A percentile compares a stretch with the other conserved stretches of the same genome.
Evolutionary conservation across 257 asterid genomes (phyloP).

Genomic region (Forsythia viridissima): DNA sequence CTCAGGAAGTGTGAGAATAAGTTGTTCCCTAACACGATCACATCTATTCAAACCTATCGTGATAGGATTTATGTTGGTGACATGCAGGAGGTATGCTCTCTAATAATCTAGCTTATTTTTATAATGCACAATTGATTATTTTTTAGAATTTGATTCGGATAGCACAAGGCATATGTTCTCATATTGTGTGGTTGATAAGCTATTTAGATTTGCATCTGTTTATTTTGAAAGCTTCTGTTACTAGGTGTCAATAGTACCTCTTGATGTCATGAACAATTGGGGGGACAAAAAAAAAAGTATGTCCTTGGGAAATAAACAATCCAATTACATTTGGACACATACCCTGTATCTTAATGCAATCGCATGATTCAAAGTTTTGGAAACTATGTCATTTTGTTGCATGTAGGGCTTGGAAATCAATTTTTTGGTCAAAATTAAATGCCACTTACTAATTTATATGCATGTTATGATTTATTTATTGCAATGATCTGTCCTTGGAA

Average conservation of each 20-base stretch:
- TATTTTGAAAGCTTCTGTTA: neutral
- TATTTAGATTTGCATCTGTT: slow-evolving; percentile 1
- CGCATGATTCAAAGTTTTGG: neutral
- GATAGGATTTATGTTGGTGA: slow-evolving; percentile 98
- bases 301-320: neutral
- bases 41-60: slow-evolving; percentile 89
- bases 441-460: neutral
- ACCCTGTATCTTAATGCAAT: neutral
- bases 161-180: neutral
- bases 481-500: neutral
- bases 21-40: slow-evolving; percentile 81
- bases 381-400: neutral
- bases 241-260: neutral
- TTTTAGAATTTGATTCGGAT: slow-evolving; percentile 2
- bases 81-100: slow-evolving; percentile 89
- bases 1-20: slow-evolving; percentile 97
- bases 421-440: neutral
- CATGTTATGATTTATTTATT: neutral
- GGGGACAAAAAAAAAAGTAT: neutral
- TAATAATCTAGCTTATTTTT: slow-evolving; percentile 16
- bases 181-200: slow-evolving; percentile 4
- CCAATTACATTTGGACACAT: neutral
- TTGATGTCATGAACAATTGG: neutral
- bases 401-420: neutral
- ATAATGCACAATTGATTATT: neutral